These are phyloP conservation scores for Psilocybe tampanensis DNA, from an alignment of 768 basidiomycete genomes.

Conservation along the genomic window DNA sequence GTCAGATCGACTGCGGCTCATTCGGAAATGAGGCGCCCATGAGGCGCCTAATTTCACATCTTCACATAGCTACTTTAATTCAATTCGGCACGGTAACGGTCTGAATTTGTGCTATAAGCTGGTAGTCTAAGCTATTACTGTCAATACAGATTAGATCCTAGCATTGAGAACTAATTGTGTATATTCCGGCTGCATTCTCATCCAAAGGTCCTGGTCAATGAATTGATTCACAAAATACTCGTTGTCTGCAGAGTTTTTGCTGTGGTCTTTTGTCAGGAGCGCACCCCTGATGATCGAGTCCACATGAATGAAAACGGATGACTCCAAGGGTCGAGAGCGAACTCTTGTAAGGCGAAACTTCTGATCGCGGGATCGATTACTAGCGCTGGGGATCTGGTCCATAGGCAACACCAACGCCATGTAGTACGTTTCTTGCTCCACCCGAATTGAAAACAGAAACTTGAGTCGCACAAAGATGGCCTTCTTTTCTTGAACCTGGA, in stretches of 20 bases:
- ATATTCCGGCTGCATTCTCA: background rate
- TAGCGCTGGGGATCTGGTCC: no score
- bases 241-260: background rate
- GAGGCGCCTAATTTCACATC: no score
- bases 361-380: slow-evolving; percentile 3
- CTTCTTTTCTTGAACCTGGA: slow-evolving; percentile 8
- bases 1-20: no score
- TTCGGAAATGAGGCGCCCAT: no score
- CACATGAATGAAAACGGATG: slow-evolving; percentile 6
- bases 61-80: no score
- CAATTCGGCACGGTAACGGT: no score
- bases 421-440: background rate
- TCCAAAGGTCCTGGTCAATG: slow-evolving; percentile 13
- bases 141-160: no score
- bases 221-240: slow-evolving; percentile 15
- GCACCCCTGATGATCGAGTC: slow-evolving; percentile 13
- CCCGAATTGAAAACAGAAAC: slow-evolving; percentile 6
- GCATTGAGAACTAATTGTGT: no score
- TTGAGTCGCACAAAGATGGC: slow-evolving; percentile 11
- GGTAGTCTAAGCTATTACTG: no score
- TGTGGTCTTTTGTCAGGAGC: slow-evolving; percentile 2
- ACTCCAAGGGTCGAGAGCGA: background rate
- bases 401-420: slow-evolving; percentile 15
- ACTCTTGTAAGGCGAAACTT: slow-evolving; percentile 4
- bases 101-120: no score